Evolutionary conservation across 768 basidiomycete species (phyloP).

Genomic region (Clavulina sp.): DNA sequence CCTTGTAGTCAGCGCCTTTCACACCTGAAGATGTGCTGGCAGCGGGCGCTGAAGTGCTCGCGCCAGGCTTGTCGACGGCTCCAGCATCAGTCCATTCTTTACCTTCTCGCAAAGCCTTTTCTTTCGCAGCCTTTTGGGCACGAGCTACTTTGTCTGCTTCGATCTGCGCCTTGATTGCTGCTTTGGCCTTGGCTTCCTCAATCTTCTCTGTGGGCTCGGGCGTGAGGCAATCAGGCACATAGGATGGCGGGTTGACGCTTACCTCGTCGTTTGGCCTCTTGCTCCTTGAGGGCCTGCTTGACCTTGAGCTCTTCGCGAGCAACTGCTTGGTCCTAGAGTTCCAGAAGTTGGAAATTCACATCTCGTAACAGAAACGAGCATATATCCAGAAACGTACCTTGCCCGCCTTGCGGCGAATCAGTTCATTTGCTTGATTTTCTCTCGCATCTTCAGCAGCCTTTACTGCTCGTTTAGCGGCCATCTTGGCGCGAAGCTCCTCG

Average conservation of each 20-base stretch:
- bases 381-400: conserved; percentile 29
- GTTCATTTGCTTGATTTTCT: conserved; percentile 57
- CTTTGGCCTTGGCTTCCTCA: conserved; percentile 70
- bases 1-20: conserved; percentile 58
- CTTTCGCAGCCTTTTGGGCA: conserved; percentile 72
- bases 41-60: conserved; percentile 25
- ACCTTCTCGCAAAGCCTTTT: conserved; percentile 85
- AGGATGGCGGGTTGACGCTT: conserved; percentile 8
- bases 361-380: neutral
- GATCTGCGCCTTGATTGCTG: conserved; percentile 83
- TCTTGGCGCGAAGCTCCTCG: conserved; percentile 57
- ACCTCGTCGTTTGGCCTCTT: conserved; percentile 68
- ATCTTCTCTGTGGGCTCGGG: conserved; percentile 49
- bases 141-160: conserved; percentile 84
- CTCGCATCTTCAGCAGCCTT: conserved; percentile 59
- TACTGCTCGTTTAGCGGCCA: conserved; percentile 58
- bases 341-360: neutral
- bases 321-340: conserved; percentile 43
- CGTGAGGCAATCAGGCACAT: neutral
- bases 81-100: conserved; percentile 17
- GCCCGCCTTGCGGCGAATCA: conserved; percentile 68
- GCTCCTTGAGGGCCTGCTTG: conserved; percentile 72
- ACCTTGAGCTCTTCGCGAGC: conserved; percentile 58
- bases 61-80: conserved; percentile 19
- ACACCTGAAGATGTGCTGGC: conserved; percentile 19